Evolutionary conservation across 106 monocot species (phyloP).

Genomic region (Dioscorea dumetorum): DNA sequence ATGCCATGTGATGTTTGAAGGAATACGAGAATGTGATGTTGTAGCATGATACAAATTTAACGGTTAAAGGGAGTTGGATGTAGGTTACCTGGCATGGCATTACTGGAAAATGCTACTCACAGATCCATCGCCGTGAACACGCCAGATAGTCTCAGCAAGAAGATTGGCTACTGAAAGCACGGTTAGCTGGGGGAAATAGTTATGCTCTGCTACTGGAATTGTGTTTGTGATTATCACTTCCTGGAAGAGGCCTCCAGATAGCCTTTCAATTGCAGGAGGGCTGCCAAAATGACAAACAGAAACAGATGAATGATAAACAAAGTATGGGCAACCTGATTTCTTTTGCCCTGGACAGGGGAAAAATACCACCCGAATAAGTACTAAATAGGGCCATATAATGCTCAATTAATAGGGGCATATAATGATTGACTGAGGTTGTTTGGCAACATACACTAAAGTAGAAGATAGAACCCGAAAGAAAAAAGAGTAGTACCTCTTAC

Average conservation of each 20-base stretch:
- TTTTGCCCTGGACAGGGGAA: not conserved
- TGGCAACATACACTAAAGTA: too few relatives aligned
- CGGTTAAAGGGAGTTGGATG: not conserved
- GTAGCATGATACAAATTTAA: not conserved
- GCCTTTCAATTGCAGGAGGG: conserved; percentile 54
- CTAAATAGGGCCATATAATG: too few relatives aligned
- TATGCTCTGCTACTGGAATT: conserved; percentile 35
- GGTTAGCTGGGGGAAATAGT: conserved; percentile 46
- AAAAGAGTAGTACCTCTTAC: too few relatives aligned
- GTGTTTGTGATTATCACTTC: conserved; percentile 68
- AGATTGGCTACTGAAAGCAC: conserved; percentile 55
- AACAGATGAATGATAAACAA: not conserved
- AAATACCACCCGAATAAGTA: not conserved
- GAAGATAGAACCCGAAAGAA: too few relatives aligned
- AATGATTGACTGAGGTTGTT: too few relatives aligned
- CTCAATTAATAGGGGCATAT: too few relatives aligned
- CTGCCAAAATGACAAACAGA: conserved; percentile 13
- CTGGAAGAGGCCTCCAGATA: conserved; percentile 50
- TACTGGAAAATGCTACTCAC: conserved; percentile 61
- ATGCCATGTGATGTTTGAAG: too few relatives aligned
- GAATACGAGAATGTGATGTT: too few relatives aligned
- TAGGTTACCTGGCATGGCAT: conserved; percentile 1
- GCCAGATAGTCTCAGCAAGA: conserved; percentile 57
- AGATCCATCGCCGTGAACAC: conserved; percentile 46
- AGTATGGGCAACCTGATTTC: not conserved